phyloP scores from a whole-genome alignment of 2,329 filamentous ascomycete genomes.

The Fusarium sororula region DNA sequence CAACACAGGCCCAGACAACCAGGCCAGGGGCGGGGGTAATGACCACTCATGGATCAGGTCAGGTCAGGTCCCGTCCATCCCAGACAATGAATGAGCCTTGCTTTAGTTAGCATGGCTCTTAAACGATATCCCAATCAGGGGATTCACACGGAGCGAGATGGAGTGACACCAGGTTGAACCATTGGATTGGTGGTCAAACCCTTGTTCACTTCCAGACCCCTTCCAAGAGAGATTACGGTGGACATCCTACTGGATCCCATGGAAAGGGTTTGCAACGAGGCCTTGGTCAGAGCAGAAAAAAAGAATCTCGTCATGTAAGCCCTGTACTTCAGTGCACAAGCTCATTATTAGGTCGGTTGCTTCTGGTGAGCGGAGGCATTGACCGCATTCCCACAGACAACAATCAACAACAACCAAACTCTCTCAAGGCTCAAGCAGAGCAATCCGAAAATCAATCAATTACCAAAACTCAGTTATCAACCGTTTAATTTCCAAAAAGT shows the following conservation, averaged over 20 bases:
- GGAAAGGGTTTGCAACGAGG: conserved; percentile 24
- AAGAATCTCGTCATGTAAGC: conserved; percentile 28
- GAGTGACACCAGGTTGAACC: conserved; percentile 25
- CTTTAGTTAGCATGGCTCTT: conserved; percentile 16
- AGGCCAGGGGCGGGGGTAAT: background rate
- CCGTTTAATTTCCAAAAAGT: conserved; percentile 36
- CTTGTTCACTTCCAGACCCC: conserved; percentile 25
- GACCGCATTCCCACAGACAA: background rate
- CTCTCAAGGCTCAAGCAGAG: background rate
- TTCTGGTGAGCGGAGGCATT: conserved; percentile 6
- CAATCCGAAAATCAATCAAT: background rate
- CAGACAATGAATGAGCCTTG: conserved; percentile 28
- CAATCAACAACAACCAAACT: background rate
- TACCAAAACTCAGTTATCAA: conserved; percentile 6
- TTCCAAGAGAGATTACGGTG: conserved; percentile 39
- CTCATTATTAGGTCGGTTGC: background rate
- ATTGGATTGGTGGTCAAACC: conserved; percentile 29
- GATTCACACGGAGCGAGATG: conserved; percentile 25
- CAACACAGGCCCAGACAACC: background rate
- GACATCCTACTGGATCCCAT: conserved; percentile 25
- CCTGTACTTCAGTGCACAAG: conserved; percentile 1
- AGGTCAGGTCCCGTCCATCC: conserved; percentile 16
- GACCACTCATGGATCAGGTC: conserved; percentile 18
- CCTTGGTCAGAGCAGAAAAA: conserved; percentile 6
- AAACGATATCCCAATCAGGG: conserved; percentile 32